Base-by-base conservation (phyloP, 352 stramenopile genomes). In the Sclerospora graminicola region DNA sequence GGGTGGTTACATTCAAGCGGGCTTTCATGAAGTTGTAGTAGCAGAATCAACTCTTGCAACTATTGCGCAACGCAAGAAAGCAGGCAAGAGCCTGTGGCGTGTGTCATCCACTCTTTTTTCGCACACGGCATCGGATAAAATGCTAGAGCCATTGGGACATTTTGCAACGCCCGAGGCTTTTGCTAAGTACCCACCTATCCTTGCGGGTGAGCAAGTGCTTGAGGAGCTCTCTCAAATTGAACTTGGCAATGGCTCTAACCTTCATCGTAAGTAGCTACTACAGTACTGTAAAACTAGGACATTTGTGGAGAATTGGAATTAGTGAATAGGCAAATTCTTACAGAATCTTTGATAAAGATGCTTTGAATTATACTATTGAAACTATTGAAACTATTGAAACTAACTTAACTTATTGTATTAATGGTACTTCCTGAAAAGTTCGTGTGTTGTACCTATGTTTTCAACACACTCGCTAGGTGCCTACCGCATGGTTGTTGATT, bases 21-120 rank as follows among this genome's bases (percentile, higher is more conserved):
- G 89, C 14, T 97, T 96, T 61, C 88, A 97, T 50, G 88, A 97
- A 69, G 87, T 96, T 27, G 69, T 94, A 16, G 66, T 95, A 21
- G 71, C 66, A 7, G 63, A 91, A 8, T 53, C 67, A n/a, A 95
- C 86, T 13, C 42, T 84, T 1, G 51, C 85, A 15, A 63, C 64
- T 5, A 95, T 96, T 23, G 57, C 63, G n/a, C 41, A 73, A 40
- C 66, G 73, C 19, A 94, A 88, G 47, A 58, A 51, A 2, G 62
- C 60, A 13, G 74, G 72, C 37, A 74, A 89, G 54, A 87, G 73
- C 29, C 60, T 95, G 18, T 97, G 88, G 88, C 74, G 88, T 34
- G 86, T 97, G 20, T 95, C 80, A 3, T 94, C 78, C 18, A 97
- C 88, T 33, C 84, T 90, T 18, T 97, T 97, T 57, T 82, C 79